Conservation (phyloP, 2,329 filamentous ascomycete species). For the Aspergillus phoenicis region DNA sequence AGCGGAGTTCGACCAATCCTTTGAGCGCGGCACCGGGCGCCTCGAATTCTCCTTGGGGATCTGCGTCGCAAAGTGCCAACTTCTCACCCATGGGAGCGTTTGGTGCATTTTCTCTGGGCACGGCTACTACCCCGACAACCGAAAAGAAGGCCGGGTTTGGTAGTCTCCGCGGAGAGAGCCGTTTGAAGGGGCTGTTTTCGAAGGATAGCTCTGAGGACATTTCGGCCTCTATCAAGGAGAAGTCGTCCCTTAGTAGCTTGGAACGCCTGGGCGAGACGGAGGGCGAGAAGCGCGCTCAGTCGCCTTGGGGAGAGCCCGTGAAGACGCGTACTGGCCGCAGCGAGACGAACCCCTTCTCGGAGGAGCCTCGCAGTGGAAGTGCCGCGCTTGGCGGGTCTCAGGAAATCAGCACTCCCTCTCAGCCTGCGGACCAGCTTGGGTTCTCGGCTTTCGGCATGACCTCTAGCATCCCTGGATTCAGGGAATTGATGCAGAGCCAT, state of each 20-base stretch:
- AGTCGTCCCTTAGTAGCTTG: constrained; percentile 55
- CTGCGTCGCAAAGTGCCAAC: constrained; percentile 62
- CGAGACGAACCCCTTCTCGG: constrained; percentile 52
- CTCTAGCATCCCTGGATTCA: constrained; percentile 58
- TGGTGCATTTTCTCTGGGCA: constrained; percentile 77
- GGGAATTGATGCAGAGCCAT: constrained; percentile 60
- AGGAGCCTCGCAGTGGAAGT: constrained; percentile 58
- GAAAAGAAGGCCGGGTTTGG: constrained; percentile 74
- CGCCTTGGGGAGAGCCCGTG: constrained; percentile 55
- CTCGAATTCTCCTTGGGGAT: constrained; percentile 60
- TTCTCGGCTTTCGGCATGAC: constrained; percentile 65
- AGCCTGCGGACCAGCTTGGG: constrained; percentile 56
- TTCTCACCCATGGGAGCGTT: constrained; percentile 81
- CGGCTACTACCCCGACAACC: constrained; percentile 53
- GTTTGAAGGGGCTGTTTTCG: constrained; percentile 80
- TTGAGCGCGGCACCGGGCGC: constrained; percentile 53
- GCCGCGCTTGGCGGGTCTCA: constrained; percentile 75
- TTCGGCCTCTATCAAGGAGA: constrained; percentile 55
- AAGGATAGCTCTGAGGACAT: constrained; percentile 74
- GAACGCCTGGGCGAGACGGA: constrained; percentile 58
- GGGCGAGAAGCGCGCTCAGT: constrained; percentile 48
- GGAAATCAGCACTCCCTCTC: constrained; percentile 62
- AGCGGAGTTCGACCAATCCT: constrained; percentile 59
- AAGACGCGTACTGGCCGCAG: constrained; percentile 52
- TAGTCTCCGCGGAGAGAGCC: constrained; percentile 72